Conservation (phyloP, 2,329 filamentous ascomycete species). For the Sporothrix inflata region DNA sequence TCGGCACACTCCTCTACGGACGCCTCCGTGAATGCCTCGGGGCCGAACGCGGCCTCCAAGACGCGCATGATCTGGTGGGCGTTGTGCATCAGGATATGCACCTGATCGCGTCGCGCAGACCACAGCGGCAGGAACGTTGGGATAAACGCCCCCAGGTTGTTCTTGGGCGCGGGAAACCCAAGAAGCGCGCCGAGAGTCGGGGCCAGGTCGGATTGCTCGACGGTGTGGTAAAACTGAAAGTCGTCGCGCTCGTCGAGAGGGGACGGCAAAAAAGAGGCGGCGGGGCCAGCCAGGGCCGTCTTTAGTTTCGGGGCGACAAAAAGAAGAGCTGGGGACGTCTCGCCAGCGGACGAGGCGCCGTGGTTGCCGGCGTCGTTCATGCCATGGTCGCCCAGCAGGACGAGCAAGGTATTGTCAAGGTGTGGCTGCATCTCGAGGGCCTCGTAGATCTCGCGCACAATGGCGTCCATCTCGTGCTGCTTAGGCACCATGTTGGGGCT, state of each 20-base stretch:
- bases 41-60: slow-evolving; percentile 70
- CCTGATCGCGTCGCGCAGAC: slow-evolving; percentile 62
- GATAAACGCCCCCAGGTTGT: slow-evolving; percentile 88
- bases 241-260: slow-evolving; percentile 61
- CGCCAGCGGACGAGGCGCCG: slow-evolving; percentile 88
- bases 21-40: slow-evolving; percentile 45
- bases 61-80: slow-evolving; percentile 79
- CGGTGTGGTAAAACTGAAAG: slow-evolving; percentile 79
- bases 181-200: slow-evolving; percentile 86
- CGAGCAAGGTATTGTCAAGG: slow-evolving; percentile 76
- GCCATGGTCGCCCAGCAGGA: slow-evolving; percentile 93
- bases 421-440: slow-evolving; percentile 73
- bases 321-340: slow-evolving; percentile 89
- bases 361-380: slow-evolving; percentile 99
- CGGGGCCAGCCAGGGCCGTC: slow-evolving; percentile 34
- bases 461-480: slow-evolving; percentile 73
- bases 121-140: slow-evolving; percentile 78
- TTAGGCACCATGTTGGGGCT: slow-evolving; percentile 92
- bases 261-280: background rate
- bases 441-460: slow-evolving; percentile 66
- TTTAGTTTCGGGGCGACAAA: slow-evolving; percentile 84
- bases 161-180: slow-evolving; percentile 84
- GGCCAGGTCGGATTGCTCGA: slow-evolving; percentile 95
- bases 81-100: slow-evolving; percentile 75
- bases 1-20: slow-evolving; percentile 38